Evolutionary conservation across 202 grass and related monocot genomes (phyloP).

Genomic region (Panicum virgatum): DNA sequence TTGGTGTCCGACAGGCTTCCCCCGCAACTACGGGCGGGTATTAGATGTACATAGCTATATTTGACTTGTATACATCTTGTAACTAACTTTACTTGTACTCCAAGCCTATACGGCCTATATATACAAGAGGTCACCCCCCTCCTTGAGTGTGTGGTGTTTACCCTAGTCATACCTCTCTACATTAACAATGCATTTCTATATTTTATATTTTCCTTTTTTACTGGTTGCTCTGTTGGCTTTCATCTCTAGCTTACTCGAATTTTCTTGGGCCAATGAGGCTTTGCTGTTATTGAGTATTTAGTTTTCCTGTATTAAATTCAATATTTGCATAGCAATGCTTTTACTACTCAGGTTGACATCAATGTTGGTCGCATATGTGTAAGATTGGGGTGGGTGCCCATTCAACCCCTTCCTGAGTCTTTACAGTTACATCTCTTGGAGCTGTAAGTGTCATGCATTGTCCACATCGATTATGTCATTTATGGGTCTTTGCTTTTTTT

Average conservation of each 20-base stretch:
- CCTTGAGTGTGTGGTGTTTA: too few relatives aligned
- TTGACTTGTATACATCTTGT: too few relatives aligned
- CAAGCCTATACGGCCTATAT: too few relatives aligned
- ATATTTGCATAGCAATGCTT: constrained; percentile 42
- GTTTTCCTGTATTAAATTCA: constrained; percentile 26
- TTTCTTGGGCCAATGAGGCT: background rate
- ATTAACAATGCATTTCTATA: background rate
- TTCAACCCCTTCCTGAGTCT: constrained; percentile 87
- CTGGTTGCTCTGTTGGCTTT: constrained; percentile 3
- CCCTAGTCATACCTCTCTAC: too few relatives aligned
- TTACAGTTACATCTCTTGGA: constrained; percentile 91
- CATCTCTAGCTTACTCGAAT: background rate
- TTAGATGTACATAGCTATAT: too few relatives aligned
- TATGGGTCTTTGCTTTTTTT: constrained; percentile 4
- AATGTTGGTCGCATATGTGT: constrained; percentile 98
- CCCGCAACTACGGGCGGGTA: too few relatives aligned
- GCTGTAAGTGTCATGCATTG: constrained; percentile 52
- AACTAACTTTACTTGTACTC: too few relatives aligned
- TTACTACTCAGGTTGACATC: constrained; percentile 73
- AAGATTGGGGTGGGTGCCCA: constrained; percentile 90
- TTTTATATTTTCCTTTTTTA: background rate
- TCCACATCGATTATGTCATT: constrained; percentile 14
- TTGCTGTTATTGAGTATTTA: constrained; percentile 22
- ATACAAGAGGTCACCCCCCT: too few relatives aligned
- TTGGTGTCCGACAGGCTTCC: too few relatives aligned